phyloP scores from a whole-genome alignment of 2,329 filamentous ascomycete genomes.

The Monosporascus sp. region DNA sequence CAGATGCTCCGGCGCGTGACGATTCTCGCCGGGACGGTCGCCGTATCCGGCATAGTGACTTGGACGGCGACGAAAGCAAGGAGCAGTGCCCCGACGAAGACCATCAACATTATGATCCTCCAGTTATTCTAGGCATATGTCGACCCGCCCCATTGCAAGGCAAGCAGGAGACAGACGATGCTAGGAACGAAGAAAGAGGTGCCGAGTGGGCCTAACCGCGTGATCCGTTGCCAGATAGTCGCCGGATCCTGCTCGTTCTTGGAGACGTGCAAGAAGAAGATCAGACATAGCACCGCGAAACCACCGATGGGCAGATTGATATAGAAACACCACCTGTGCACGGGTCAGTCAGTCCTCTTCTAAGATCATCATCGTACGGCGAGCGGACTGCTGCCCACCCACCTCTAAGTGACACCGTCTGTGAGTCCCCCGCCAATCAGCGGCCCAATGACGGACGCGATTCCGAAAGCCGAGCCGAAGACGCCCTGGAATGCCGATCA shows the following conservation, averaged over 20 bases:
- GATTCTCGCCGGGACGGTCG: constrained; percentile 51
- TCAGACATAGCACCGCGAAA: constrained; percentile 42
- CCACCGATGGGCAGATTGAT: constrained; percentile 54
- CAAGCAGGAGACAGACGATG: constrained; percentile 55
- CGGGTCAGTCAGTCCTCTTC: not conserved
- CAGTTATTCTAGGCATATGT: constrained; percentile 44
- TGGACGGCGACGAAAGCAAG: constrained; percentile 47
- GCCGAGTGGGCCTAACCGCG: constrained; percentile 50
- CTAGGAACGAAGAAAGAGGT: constrained; percentile 55
- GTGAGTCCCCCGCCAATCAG: constrained; percentile 51
- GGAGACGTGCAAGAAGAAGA: constrained; percentile 43
- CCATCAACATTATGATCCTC: constrained; percentile 49
- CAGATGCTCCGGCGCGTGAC: constrained; percentile 52
- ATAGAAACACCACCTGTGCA: constrained; percentile 48
- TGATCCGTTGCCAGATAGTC: constrained; percentile 36
- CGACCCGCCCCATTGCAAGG: constrained; percentile 57
- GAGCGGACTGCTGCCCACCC: not conserved
- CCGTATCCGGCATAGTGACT: constrained; percentile 47
- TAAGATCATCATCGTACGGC: too few relatives aligned
- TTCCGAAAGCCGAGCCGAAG: constrained; percentile 51
- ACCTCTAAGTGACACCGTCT: constrained; percentile 42
- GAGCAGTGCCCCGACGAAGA: constrained; percentile 42
- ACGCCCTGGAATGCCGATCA: constrained; percentile 53
- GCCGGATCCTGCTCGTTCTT: constrained; percentile 13
- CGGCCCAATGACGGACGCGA: constrained; percentile 48